Conservation (phyloP, 192 early-diverging fungal species). For the Haplosporangium gracile region DNA sequence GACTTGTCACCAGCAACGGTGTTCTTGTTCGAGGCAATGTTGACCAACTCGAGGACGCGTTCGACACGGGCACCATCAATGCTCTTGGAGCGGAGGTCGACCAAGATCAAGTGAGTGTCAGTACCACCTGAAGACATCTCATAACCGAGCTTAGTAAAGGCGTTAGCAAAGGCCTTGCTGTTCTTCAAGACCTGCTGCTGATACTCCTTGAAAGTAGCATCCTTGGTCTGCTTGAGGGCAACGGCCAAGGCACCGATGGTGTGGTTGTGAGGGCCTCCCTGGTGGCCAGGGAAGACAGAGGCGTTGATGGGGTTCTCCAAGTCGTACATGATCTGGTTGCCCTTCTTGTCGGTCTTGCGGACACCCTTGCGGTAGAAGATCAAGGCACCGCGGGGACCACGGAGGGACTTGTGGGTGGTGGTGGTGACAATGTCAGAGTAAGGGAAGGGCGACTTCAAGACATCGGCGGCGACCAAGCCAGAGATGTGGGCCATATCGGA, state of each 20-base stretch:
- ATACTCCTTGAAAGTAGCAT: conserved; percentile 89
- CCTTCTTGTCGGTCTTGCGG: conserved; percentile 90
- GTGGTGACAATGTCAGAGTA: conserved; percentile 98
- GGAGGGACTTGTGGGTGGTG: conserved; percentile 98
- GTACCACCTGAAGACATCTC: conserved; percentile 93
- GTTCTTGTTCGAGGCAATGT: conserved; percentile 99
- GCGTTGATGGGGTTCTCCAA: conserved; percentile 96
- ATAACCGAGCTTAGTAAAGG: conserved; percentile 80
- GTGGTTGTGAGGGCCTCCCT: conserved; percentile 99
- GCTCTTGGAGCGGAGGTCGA: conserved; percentile 86
- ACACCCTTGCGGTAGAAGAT: conserved; percentile 99
- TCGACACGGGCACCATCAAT: conserved; percentile 98
- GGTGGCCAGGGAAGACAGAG: conserved; percentile 98
- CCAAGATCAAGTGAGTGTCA: conserved; percentile 94
- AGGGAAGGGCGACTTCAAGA: conserved; percentile 91
- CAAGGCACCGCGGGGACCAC: conserved; percentile 98
- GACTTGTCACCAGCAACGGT: conserved; percentile 97
- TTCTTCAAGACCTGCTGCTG: conserved; percentile 93
- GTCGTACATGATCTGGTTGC: conserved; percentile 87
- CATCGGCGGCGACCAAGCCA: conserved; percentile 89
- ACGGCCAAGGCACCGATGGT: conserved; percentile 97
- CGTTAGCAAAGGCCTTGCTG: conserved; percentile 88
- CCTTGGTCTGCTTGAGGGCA: conserved; percentile 92
- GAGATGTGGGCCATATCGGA: conserved; percentile 98
- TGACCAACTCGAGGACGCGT: conserved; percentile 94